Conservation (phyloP, 2,329 filamentous ascomycete genomes). For the Fusarium veterinarium region DNA sequence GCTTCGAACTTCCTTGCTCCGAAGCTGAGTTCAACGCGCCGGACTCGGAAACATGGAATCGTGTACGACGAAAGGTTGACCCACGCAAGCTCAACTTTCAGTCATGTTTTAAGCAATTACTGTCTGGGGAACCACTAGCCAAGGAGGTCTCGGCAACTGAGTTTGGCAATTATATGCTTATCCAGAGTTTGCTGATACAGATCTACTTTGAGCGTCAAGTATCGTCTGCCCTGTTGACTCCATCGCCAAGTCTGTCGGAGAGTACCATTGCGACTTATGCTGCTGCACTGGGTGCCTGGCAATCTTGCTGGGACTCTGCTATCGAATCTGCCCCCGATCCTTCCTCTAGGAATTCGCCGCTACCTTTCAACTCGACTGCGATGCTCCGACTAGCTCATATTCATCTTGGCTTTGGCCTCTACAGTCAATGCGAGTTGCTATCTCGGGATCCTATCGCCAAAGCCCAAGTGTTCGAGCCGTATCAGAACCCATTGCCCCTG, state of each 20-base stretch:
- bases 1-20: not conserved
- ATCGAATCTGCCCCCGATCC: not conserved
- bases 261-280: not conserved
- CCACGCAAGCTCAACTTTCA: not conserved
- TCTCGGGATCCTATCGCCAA: not conserved
- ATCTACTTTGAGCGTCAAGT: constrained; percentile 23
- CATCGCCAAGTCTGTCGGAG: not conserved
- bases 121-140: not conserved
- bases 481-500: not conserved
- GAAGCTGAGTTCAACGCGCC: not conserved
- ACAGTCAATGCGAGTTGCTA: not conserved
- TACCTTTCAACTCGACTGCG: constrained; percentile 3
- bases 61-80: not conserved
- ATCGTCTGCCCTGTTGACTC: not conserved
- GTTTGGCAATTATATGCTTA: constrained; percentile 28
- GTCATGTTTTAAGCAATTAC: not conserved
- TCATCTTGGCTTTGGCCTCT: not conserved
- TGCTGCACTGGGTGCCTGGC: not conserved
- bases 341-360: not conserved
- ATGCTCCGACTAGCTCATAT: constrained; percentile 1
- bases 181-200: constrained; percentile 20
- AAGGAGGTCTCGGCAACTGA: constrained; percentile 11
- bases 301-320: not conserved
- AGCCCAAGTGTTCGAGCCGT: not conserved
- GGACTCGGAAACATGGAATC: not conserved